These are phyloP conservation scores for Colletotrichum noveboracense DNA, from an alignment of 2,329 filamentous ascomycete species.

Conservation along the genomic window DNA sequence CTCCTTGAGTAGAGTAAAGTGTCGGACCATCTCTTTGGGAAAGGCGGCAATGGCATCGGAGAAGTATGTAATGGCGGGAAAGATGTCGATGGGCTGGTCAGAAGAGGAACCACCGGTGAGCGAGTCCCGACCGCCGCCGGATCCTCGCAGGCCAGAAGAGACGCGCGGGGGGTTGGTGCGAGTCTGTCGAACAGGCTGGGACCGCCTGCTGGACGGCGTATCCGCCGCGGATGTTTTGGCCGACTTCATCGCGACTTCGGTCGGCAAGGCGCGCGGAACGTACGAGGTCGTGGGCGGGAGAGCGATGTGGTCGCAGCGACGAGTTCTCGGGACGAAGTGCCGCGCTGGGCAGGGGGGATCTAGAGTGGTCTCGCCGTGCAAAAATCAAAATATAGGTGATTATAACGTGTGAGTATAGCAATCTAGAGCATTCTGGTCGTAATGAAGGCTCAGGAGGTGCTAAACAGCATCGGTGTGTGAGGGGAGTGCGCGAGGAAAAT, in stretches of 20 bases:
- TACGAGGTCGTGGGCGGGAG: background rate
- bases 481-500: constrained; percentile 20
- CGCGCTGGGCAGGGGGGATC: background rate
- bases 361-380: background rate
- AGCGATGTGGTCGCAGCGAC: background rate
- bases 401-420: background rate
- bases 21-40: constrained; percentile 91
- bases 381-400: background rate
- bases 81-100: constrained; percentile 69
- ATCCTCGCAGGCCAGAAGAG: constrained; percentile 46
- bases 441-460: background rate
- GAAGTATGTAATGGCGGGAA: constrained; percentile 75
- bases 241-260: constrained; percentile 53
- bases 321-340: background rate
- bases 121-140: constrained; percentile 51
- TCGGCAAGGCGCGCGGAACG: background rate
- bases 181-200: constrained; percentile 69
- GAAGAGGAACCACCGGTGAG: constrained; percentile 47
- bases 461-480: background rate
- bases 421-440: constrained; percentile 12
- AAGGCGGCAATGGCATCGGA: constrained; percentile 91
- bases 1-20: constrained; percentile 95
- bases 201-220: constrained; percentile 58
- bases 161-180: constrained; percentile 67
- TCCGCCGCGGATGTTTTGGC: constrained; percentile 52